Conservation (phyloP, 2,329 filamentous ascomycete genomes). For the Trichophyton benhamiae region DNA sequence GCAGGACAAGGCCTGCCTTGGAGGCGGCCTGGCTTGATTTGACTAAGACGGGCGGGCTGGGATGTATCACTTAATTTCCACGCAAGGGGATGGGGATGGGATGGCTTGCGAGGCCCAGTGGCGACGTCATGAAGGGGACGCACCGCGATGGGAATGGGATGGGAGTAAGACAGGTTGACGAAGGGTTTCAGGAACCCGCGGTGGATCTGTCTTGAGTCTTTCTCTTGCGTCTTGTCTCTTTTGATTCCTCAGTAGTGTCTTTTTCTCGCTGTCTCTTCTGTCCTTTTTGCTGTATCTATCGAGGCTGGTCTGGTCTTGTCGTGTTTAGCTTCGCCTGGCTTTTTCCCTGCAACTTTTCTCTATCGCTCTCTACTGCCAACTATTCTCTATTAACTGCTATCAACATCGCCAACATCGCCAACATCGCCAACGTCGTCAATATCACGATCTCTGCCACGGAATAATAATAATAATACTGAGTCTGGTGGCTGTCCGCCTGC, state of each 20-base stretch:
- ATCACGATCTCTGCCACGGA: neutral
- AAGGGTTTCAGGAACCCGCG: neutral
- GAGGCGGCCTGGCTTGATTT: too few species aligned
- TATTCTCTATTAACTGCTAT: too few species aligned
- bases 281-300: neutral
- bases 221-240: neutral
- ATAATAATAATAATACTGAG: too few species aligned
- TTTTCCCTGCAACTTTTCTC: neutral
- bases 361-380: too few species aligned
- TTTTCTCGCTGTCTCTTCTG: neutral
- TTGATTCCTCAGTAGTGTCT: neutral
- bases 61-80: constrained; percentile 4
- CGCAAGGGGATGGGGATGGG: neutral
- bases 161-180: neutral
- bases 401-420: neutral
- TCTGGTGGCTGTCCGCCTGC: too few species aligned
- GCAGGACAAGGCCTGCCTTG: neutral
- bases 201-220: neutral
- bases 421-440: neutral
- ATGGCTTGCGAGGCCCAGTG: neutral
- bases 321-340: neutral
- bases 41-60: neutral
- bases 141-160: neutral
- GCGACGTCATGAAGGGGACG: neutral
- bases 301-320: neutral